Conservation (phyloP, 2,329 filamentous ascomycete genomes). For the Fusarium chuoi region DNA sequence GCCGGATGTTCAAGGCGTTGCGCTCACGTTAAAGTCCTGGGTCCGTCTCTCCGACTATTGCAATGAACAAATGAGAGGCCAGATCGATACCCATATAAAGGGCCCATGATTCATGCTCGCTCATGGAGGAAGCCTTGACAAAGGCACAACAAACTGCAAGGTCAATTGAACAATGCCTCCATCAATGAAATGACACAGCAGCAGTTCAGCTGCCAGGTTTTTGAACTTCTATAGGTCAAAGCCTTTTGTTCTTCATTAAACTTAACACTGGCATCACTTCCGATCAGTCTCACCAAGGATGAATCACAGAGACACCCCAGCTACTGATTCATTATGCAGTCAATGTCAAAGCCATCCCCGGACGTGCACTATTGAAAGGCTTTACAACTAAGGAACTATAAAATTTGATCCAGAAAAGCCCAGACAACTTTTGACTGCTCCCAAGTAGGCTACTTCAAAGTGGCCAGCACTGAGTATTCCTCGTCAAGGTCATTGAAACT, state of each 20-base stretch:
- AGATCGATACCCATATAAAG: not conserved
- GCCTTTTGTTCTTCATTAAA: not conserved
- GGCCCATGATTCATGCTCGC: not conserved
- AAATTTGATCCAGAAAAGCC: not conserved
- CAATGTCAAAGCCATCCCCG: not conserved
- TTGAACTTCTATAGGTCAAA: not conserved
- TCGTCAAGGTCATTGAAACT: too few species aligned
- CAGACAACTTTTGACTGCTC: too few species aligned
- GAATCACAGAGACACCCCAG: not conserved
- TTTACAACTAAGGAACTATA: not conserved
- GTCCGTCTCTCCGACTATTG: not conserved
- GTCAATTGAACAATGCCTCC: not conserved
- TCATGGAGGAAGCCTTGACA: not conserved
- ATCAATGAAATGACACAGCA: not conserved
- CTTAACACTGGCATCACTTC: not conserved
- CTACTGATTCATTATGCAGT: not conserved
- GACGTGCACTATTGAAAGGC: not conserved
- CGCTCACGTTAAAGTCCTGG: too few species aligned
- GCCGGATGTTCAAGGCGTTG: not conserved
- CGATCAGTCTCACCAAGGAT: not conserved
- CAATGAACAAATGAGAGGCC: too few species aligned
- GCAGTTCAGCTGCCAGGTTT: not conserved
- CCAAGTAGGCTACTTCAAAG: too few species aligned
- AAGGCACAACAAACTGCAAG: not conserved
- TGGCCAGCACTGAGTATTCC: too few species aligned